Evolutionary conservation across 2,329 filamentous ascomycete genomes (phyloP).

Genomic region (Sclerotiophoma versabilis): DNA sequence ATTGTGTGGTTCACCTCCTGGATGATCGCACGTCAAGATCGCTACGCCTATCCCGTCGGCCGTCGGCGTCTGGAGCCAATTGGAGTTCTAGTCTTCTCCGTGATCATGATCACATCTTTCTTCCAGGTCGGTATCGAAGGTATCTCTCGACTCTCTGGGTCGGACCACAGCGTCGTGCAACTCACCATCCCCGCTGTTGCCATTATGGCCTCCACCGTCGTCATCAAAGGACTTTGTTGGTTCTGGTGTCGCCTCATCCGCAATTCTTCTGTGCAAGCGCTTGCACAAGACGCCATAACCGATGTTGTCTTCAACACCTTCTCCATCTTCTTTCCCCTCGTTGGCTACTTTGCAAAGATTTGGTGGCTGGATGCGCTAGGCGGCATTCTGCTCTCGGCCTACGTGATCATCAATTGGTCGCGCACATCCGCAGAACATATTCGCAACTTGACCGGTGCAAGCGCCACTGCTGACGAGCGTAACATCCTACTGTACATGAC

Average conservation of each 20-base stretch:
- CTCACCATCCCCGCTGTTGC: constrained; percentile 74
- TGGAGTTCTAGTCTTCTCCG: constrained; percentile 78
- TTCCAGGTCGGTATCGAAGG: constrained; percentile 78
- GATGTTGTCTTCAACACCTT: constrained; percentile 92
- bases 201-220: constrained; percentile 82
- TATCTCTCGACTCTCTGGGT: constrained; percentile 66
- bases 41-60: constrained; percentile 80
- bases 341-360: constrained; percentile 76
- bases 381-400: constrained; percentile 76
- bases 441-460: constrained; percentile 79
- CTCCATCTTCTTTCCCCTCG: constrained; percentile 84
- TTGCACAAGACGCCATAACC: constrained; percentile 72
- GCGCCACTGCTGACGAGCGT: constrained; percentile 79
- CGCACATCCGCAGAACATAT: constrained; percentile 78
- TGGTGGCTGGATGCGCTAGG: constrained; percentile 88
- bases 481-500: constrained; percentile 89
- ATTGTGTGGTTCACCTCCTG: constrained; percentile 82
- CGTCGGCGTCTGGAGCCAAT: constrained; percentile 78
- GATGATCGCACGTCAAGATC: constrained; percentile 75
- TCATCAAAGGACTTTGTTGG: constrained; percentile 85
- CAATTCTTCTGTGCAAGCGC: constrained; percentile 84
- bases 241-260: constrained; percentile 86
- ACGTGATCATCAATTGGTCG: constrained; percentile 83
- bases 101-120: constrained; percentile 88
- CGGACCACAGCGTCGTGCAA: constrained; percentile 73